Percentiles rank a stretch among this genome's conserved stretches.
Conservation (phyloP, 2,329 filamentous ascomycete species). For the Arthrobotrys pseudoclavata region DNA sequence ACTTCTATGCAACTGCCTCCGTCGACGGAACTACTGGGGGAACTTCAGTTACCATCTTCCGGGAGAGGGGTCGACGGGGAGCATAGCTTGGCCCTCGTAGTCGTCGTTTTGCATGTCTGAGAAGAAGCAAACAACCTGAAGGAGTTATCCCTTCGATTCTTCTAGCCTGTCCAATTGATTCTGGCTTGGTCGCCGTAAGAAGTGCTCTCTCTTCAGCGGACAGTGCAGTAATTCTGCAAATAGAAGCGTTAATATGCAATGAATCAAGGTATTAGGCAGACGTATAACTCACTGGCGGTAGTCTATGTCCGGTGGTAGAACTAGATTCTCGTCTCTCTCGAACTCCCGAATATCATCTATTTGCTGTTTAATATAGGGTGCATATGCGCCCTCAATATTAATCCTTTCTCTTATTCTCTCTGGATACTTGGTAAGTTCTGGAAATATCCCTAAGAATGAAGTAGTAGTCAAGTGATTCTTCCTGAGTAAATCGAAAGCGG, state of each 20-base stretch:
- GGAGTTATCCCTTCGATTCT: constrained; percentile 84
- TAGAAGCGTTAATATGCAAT: background rate
- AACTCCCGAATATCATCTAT: constrained; percentile 76
- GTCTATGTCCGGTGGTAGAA: constrained; percentile 80
- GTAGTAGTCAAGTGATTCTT: constrained; percentile 72
- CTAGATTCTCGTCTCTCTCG: constrained; percentile 80
- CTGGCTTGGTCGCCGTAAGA: constrained; percentile 79
- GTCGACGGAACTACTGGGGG: background rate
- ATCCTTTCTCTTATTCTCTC: constrained; percentile 77
- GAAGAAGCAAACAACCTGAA: constrained; percentile 69
- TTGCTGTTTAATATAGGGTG: constrained; percentile 85
- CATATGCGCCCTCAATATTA: constrained; percentile 82
- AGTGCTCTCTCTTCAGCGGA: constrained; percentile 82
- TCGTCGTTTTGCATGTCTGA: constrained; percentile 49
- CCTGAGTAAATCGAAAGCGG: constrained; percentile 83
- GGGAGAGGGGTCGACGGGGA: background rate
- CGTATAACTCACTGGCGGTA: constrained; percentile 71
- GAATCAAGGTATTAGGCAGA: background rate
- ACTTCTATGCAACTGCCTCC: background rate
- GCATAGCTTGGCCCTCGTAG: constrained; percentile 32
- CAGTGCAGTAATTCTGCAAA: constrained; percentile 74
- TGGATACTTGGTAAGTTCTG: constrained; percentile 71
- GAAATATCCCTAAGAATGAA: constrained; percentile 73
- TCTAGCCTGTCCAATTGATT: constrained; percentile 88
- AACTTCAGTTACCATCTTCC: background rate